phyloP scores from a whole-genome alignment of 805 yeast species.

The Sporopachydermia lactativora region DNA sequence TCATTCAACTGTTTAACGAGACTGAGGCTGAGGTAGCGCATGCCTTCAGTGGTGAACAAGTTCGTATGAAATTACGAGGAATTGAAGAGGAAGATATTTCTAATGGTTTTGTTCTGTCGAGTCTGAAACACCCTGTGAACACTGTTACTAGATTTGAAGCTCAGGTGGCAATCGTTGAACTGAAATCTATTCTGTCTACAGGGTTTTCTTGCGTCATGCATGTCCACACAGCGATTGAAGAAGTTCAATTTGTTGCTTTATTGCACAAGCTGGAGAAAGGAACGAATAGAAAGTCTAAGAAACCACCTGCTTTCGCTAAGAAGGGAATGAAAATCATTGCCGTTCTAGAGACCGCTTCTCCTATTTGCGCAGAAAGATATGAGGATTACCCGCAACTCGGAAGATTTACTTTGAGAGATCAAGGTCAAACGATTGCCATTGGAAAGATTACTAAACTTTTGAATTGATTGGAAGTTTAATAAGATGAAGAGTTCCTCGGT shows the following conservation, averaged over 20 bases:
- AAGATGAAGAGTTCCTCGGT: no score
- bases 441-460: conserved; percentile 91
- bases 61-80: conserved; percentile 83
- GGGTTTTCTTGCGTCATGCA: conserved; percentile 99
- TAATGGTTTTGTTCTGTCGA: conserved; percentile 83
- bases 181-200: conserved; percentile 84
- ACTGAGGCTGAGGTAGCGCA: conserved; percentile 86
- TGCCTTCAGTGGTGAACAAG: conserved; percentile 96
- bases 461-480: conserved; percentile 22
- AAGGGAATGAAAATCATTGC: conserved; percentile 98
- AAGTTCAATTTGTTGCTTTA: conserved; percentile 67
- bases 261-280: conserved; percentile 93
- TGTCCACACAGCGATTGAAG: conserved; percentile 96
- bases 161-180: conserved; percentile 91
- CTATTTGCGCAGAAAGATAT: conserved; percentile 89
- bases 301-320: conserved; percentile 96
- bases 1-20: conserved; percentile 79
- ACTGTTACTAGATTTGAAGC: conserved; percentile 89
- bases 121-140: conserved; percentile 76
- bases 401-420: conserved; percentile 96
- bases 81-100: conserved; percentile 94
- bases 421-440: conserved; percentile 95
- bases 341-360: conserved; percentile 57
- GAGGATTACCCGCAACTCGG: conserved; percentile 92
- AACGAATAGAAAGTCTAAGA: conserved; percentile 90